Base-by-base conservation (phyloP, 2,329 filamentous ascomycete species). In the Botrytis medusae region DNA sequence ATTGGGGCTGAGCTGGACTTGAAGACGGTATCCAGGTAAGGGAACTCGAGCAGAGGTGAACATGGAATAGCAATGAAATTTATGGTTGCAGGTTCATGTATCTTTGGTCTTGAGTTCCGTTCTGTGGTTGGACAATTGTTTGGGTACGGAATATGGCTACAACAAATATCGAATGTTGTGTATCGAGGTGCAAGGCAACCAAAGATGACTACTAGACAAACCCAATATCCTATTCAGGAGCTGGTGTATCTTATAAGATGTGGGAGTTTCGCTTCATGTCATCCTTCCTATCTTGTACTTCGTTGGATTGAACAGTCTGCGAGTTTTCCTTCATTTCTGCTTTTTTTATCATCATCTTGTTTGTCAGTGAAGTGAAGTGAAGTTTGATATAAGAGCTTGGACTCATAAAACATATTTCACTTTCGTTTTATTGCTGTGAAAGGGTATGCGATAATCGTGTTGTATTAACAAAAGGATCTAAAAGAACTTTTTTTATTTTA, bases 91-190 rank as follows among this genome's bases (percentile, higher is more conserved):
- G 46, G 18, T 37, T 51, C 10, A 48, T 67, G 9, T 22, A 6
- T 37, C 32, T 51, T 51, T 46, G 22, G 44, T 10, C 8, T 67
- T 37, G 44, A 6, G 29, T 40, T 51, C 3, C 5, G 25, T 40
- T 34, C 37, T 4, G 32, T 16, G 32, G 18, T 67, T 37, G 22
- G 32, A 40, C n/a, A 3, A 37, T 37, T 12, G 37, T 2, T 10
- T 44, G 9, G 14, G 16, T 40, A 63, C 14, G 37, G 44, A 40
- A 42, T 18, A 40, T 18, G 16, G 22, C 14, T 51, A 32, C 32
- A 2, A 20, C 42, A 51, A 48, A n/a, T 65, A 65, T 65, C 20
- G 44, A 65, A 65, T 65, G 63, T 67, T 51, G 63, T 67, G 63
- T 51, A 67, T 51, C 32, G 22, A 32, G 32, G 32, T 40, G n/a